Evolutionary conservation across 1,284 basidiomycete genomes (phyloP).

Genomic region (Entoloma clypeatum): DNA sequence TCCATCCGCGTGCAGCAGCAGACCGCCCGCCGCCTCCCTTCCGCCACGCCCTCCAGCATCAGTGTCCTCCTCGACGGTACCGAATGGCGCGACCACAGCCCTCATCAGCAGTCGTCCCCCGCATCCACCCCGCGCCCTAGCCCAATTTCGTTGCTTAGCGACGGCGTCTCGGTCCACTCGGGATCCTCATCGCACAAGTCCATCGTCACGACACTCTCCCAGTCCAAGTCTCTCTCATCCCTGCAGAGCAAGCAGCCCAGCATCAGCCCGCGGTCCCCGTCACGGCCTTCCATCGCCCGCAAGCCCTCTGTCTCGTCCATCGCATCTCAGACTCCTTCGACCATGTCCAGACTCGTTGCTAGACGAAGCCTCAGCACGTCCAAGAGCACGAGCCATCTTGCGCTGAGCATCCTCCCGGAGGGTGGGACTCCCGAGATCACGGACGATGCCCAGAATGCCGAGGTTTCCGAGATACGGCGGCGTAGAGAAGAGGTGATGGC

Average conservation of each 20-base stretch:
- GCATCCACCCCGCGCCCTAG: slow-evolving; percentile 4
- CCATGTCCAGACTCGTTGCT: slow-evolving; percentile 15
- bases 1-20: slow-evolving; percentile 44
- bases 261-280: slow-evolving; percentile 21
- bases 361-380: slow-evolving; percentile 27
- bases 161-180: slow-evolving; percentile 42
- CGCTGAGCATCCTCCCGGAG: slow-evolving; percentile 23
- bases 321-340: slow-evolving; percentile 26
- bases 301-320: slow-evolving; percentile 44
- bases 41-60: slow-evolving; percentile 26
- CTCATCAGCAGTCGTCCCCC: slow-evolving; percentile 18
- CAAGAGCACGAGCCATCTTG: slow-evolving; percentile 32
- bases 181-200: slow-evolving; percentile 38
- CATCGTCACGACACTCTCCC: slow-evolving; percentile 39
- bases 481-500: slow-evolving; percentile 58
- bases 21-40: slow-evolving; percentile 29
- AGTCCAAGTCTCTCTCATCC: slow-evolving; percentile 31
- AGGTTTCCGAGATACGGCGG: slow-evolving; percentile 32
- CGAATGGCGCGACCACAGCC: slow-evolving; percentile 32
- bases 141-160: slow-evolving; percentile 25
- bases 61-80: slow-evolving; percentile 28
- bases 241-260: slow-evolving; percentile 20
- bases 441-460: slow-evolving; percentile 9
- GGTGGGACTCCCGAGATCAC: slow-evolving; percentile 24
- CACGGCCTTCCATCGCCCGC: slow-evolving; percentile 30